Evolutionary conservation across 2,329 filamentous ascomycete genomes (phyloP).

Genomic region (Teratosphaeria nubilosa): DNA sequence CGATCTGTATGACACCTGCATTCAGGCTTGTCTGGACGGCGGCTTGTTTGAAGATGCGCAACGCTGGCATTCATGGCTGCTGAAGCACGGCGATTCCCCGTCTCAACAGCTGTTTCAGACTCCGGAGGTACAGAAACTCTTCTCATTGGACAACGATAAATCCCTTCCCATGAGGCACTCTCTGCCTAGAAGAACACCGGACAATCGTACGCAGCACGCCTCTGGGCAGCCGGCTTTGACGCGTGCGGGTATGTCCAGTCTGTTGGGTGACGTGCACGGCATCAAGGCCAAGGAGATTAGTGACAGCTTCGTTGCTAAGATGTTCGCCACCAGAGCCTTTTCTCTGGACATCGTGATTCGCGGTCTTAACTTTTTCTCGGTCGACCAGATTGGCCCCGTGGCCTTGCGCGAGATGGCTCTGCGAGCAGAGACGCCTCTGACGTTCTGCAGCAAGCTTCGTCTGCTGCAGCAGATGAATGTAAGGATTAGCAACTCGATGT

Average conservation of each 20-base stretch:
- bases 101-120: constrained; percentile 22
- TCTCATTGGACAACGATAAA: constrained; percentile 10
- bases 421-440: constrained; percentile 47
- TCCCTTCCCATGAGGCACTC: constrained; percentile 14
- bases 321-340: constrained; percentile 70
- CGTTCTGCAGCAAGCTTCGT: constrained; percentile 49
- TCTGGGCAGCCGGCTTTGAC: constrained; percentile 5
- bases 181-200: not conserved
- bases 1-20: constrained; percentile 33
- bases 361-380: constrained; percentile 58
- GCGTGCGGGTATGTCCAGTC: constrained; percentile 16
- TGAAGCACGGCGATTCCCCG: constrained; percentile 28
- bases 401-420: constrained; percentile 69
- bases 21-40: constrained; percentile 24
- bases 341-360: constrained; percentile 62
- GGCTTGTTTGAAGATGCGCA: constrained; percentile 16
- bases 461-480: constrained; percentile 55
- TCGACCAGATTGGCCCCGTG: constrained; percentile 62
- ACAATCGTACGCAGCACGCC: no score
- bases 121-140: constrained; percentile 21
- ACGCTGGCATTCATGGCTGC: constrained; percentile 29
- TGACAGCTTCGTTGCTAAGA: constrained; percentile 64
- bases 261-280: constrained; percentile 31
- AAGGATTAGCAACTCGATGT: constrained; percentile 51
- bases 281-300: constrained; percentile 41